Conservation (phyloP, 805 yeast genomes). For the Sugiyamaella floridensis region DNA sequence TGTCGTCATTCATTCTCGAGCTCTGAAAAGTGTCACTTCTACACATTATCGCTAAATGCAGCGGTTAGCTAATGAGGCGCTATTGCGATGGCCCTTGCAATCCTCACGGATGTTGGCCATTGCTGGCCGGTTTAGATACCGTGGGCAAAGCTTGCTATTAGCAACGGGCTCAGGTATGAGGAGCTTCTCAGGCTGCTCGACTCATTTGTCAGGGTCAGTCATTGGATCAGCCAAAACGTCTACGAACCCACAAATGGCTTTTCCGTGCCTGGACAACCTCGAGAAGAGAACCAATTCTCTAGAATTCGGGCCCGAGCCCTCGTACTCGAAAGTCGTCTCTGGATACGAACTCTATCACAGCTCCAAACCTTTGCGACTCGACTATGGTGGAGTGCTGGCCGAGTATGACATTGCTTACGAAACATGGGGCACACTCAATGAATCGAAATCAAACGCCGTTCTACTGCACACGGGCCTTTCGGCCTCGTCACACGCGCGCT, state of each 20-base stretch:
- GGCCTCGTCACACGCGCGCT: constrained; percentile 89
- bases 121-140: too few relatives aligned
- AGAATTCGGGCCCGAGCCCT: constrained; percentile 79
- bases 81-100: too few relatives aligned
- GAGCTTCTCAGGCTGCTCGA: background rate
- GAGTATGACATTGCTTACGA: constrained; percentile 83
- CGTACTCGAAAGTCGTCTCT: constrained; percentile 58
- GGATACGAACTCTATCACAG: constrained; percentile 60
- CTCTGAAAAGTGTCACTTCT: too few relatives aligned
- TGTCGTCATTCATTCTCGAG: too few relatives aligned
- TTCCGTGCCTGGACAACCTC: constrained; percentile 79
- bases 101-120: too few relatives aligned
- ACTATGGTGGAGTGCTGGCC: constrained; percentile 74
- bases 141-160: too few relatives aligned
- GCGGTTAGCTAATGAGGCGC: too few relatives aligned
- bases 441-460: constrained; percentile 60
- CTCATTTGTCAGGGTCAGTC: background rate
- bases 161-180: too few relatives aligned
- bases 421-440: constrained; percentile 77
- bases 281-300: constrained; percentile 43
- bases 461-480: constrained; percentile 85
- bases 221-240: background rate
- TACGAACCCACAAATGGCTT: constrained; percentile 56
- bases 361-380: constrained; percentile 57
- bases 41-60: too few relatives aligned